Conservation (phyloP, 106 monocot genomes). For the Platanthera guangdongensis region DNA sequence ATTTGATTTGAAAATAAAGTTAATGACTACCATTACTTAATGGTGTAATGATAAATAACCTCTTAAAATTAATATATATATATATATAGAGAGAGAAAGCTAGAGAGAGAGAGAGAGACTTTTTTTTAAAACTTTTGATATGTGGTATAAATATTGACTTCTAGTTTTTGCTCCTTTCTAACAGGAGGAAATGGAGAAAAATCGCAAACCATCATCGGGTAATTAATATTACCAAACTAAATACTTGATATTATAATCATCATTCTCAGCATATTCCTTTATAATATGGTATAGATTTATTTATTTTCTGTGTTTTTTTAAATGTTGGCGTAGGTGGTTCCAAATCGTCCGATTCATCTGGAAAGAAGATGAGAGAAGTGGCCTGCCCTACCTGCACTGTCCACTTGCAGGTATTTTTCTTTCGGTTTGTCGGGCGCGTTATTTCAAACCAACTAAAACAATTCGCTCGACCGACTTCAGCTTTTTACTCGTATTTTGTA, state of each 20-base stretch:
- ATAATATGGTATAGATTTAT: background rate
- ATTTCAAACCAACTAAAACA: background rate
- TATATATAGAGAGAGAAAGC: no score
- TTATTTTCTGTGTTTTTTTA: background rate
- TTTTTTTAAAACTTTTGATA: no score
- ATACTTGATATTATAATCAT: background rate
- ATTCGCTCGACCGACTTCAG: background rate
- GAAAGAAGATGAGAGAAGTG: conserved; percentile 73
- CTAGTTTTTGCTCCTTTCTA: background rate
- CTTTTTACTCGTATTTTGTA: conserved; percentile 3
- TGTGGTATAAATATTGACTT: background rate
- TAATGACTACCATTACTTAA: no score
- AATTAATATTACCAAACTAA: conserved; percentile 1
- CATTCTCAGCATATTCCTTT: background rate
- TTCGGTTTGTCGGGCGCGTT: background rate
- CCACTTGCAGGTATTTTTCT: background rate
- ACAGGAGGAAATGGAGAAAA: conserved; percentile 93
- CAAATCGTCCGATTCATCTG: conserved; percentile 39
- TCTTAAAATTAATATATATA: no score
- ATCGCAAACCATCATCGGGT: conserved; percentile 65
- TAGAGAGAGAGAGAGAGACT: no score
- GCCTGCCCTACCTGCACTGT: conserved; percentile 91
- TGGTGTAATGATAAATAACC: no score
- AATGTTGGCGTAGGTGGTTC: conserved; percentile 32
- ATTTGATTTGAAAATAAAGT: no score